These are phyloP conservation scores for Zychaea mexicana DNA, from an alignment of 371 early-diverging fungal genomes.

Conservation along the genomic window DNA sequence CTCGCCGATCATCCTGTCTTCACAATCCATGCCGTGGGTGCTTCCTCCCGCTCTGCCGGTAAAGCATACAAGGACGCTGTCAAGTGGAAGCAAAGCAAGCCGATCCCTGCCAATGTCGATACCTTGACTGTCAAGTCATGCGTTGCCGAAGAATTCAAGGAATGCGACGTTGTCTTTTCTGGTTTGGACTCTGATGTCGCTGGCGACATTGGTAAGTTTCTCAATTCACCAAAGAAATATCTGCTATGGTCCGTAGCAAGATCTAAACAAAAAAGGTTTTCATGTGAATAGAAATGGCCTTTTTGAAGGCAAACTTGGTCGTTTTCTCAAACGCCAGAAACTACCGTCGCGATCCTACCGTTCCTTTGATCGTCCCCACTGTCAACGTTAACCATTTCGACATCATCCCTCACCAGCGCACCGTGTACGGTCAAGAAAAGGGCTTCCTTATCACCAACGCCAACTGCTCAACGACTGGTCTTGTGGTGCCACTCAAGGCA, in stretches of 20 bases:
- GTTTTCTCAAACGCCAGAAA: constrained; percentile 97
- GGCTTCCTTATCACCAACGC: constrained; percentile 96
- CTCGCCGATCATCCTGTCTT: constrained; percentile 88
- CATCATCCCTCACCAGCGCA: constrained; percentile 78
- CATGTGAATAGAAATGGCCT: constrained; percentile 70
- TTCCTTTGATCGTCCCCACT: constrained; percentile 92
- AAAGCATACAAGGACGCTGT: constrained; percentile 78
- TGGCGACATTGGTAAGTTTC: constrained; percentile 79
- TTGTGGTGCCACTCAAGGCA: constrained; percentile 91
- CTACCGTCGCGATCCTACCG: constrained; percentile 84
- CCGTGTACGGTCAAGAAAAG: constrained; percentile 58
- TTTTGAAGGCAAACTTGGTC: constrained; percentile 79
- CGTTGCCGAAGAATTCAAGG: constrained; percentile 70
- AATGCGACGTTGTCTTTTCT: constrained; percentile 91
- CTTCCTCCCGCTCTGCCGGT: constrained; percentile 91
- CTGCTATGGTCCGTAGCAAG: no score
- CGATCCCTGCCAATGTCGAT: constrained; percentile 69
- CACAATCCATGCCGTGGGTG: constrained; percentile 86
- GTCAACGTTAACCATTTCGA: constrained; percentile 90
- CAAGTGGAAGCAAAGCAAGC: constrained; percentile 87
- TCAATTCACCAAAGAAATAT: not conserved
- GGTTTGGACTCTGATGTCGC: constrained; percentile 94
- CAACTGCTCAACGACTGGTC: constrained; percentile 96
- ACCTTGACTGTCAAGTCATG: constrained; percentile 72
- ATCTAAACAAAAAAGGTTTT: not conserved